phyloP scores from a whole-genome alignment of 23 red algal genomes.

The Chondrus crispus region DNA sequence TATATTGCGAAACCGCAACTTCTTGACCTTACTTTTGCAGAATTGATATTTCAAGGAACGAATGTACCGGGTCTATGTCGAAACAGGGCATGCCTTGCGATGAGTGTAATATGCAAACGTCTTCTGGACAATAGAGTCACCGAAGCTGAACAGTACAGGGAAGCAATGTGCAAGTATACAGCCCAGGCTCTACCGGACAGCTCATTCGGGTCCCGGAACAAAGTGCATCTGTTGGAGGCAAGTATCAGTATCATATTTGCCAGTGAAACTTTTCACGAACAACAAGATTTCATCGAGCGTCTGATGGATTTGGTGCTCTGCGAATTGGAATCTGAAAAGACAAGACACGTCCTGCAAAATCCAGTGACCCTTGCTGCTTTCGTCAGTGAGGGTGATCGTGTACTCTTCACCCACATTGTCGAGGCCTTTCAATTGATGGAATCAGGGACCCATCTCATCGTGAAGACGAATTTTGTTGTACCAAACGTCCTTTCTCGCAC shows the following conservation, averaged over 20 bases:
- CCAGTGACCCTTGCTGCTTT: not conserved
- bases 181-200: not conserved
- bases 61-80: not conserved
- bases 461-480: not conserved
- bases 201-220: conserved; percentile 23
- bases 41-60: not conserved
- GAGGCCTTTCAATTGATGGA: conserved; percentile 28
- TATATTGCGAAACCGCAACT: not conserved
- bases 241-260: conserved; percentile 23
- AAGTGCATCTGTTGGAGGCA: conserved; percentile 44
- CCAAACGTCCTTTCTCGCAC: conserved; percentile 22
- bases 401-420: not conserved
- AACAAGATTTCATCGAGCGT: conserved; percentile 3
- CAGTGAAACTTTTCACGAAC: not conserved
- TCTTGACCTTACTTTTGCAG: conserved; percentile 26
- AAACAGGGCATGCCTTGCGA: conserved; percentile 18
- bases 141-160: not conserved
- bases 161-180: conserved; percentile 25
- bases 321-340: not conserved
- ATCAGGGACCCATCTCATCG: conserved; percentile 20
- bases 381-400: not conserved
- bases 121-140: not conserved
- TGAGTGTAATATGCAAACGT: conserved; percentile 15
- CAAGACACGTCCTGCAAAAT: not conserved
- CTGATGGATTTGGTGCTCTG: conserved; percentile 13